These are phyloP conservation scores for Wickerhamiella domercqiae DNA, from an alignment of 805 yeast genomes.

Conservation along the genomic window DNA sequence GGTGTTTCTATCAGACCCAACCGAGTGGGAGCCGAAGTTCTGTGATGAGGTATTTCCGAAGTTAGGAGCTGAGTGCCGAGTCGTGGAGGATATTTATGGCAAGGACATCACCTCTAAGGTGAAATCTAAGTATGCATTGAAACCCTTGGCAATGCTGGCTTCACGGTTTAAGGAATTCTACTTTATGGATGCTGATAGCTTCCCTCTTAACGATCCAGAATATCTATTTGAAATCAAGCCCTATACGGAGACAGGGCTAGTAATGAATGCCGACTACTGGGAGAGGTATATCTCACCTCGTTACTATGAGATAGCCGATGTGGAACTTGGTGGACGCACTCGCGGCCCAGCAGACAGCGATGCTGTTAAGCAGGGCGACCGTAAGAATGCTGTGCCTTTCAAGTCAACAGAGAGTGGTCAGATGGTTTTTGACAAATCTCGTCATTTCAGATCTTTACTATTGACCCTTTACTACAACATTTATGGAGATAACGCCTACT, in stretches of 20 bases:
- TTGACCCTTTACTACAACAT: slow-evolving; percentile 51
- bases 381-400: slow-evolving; percentile 53
- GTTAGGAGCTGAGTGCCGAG: slow-evolving; percentile 51
- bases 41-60: slow-evolving; percentile 50
- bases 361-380: slow-evolving; percentile 36
- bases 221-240: slow-evolving; percentile 42
- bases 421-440: slow-evolving; percentile 38
- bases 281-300: slow-evolving; percentile 64
- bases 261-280: slow-evolving; percentile 84
- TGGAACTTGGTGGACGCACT: slow-evolving; percentile 30
- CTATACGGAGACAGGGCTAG: slow-evolving; percentile 34
- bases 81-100: slow-evolving; percentile 49
- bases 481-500: slow-evolving; percentile 45
- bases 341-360: slow-evolving; percentile 19
- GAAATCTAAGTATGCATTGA: slow-evolving; percentile 48
- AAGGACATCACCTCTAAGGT: slow-evolving; percentile 32
- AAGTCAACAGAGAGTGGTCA: slow-evolving; percentile 60
- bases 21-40: slow-evolving; percentile 56
- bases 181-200: slow-evolving; percentile 61
- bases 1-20: slow-evolving; percentile 55
- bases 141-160: slow-evolving; percentile 52
- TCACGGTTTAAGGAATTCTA: slow-evolving; percentile 61
- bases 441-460: slow-evolving; percentile 42
- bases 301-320: slow-evolving; percentile 53
- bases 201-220: slow-evolving; percentile 54